phyloP scores from a whole-genome alignment of 331 rosid species.

The Spiraea crenata region DNA sequence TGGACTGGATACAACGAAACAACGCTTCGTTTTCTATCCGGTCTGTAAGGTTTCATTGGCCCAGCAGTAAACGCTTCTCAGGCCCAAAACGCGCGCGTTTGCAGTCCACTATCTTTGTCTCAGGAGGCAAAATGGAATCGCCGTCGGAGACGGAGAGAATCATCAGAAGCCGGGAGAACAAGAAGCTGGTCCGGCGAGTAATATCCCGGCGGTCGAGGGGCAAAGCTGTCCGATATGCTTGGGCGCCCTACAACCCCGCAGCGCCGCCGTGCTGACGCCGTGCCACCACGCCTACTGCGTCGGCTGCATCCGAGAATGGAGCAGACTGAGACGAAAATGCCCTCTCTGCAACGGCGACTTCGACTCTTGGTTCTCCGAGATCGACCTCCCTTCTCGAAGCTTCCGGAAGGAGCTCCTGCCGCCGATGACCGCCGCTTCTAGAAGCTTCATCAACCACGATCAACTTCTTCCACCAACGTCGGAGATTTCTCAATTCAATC shows the following conservation, averaged over 20 bases:
- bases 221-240: slow-evolving; percentile 49
- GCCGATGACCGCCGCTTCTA: not conserved
- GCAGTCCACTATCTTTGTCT: not conserved
- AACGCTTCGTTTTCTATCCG: no score
- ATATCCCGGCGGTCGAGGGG: slow-evolving; percentile 43
- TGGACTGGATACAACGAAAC: no score
- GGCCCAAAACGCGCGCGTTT: not conserved
- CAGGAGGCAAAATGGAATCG: not conserved
- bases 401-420: slow-evolving; percentile 36
- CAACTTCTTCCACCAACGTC: slow-evolving; percentile 25
- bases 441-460: slow-evolving; percentile 6
- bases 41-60: no score
- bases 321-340: slow-evolving; percentile 46
- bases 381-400: slow-evolving; percentile 34
- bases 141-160: not conserved
- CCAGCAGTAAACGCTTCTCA: no score
- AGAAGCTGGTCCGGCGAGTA: slow-evolving; percentile 34
- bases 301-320: slow-evolving; percentile 56
- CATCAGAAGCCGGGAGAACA: slow-evolving; percentile 14
- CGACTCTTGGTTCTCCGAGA: slow-evolving; percentile 44
- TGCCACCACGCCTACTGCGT: slow-evolving; percentile 57
- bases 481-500: not conserved
- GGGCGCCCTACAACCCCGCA: slow-evolving; percentile 25
- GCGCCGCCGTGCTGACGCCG: slow-evolving; percentile 40
- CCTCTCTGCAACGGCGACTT: slow-evolving; percentile 58